phyloP scores from a whole-genome alignment of 345 rosid species.

The Populus simonii region DNA sequence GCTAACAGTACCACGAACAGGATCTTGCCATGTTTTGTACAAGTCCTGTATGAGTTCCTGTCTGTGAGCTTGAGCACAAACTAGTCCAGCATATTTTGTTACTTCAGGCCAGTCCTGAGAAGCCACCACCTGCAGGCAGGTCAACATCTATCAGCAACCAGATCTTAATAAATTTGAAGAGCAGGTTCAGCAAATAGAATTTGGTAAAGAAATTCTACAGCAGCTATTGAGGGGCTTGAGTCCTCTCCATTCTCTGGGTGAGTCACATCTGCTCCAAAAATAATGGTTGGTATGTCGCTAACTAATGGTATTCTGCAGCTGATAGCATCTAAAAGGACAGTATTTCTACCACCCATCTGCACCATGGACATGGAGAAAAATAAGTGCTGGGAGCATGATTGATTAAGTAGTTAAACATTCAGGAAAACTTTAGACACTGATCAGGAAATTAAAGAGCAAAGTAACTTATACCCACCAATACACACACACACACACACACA shows the following conservation, averaged over 20 bases:
- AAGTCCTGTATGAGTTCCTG: slow-evolving; percentile 98
- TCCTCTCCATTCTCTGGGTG: slow-evolving; percentile 99
- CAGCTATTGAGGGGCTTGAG: slow-evolving; percentile 97
- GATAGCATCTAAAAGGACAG: slow-evolving; percentile 92
- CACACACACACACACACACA: not conserved
- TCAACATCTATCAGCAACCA: slow-evolving; percentile 14
- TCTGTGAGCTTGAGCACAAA: slow-evolving; percentile 99
- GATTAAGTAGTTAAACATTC: not conserved
- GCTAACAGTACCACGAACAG: slow-evolving; percentile 86
- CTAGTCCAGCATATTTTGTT: slow-evolving; percentile 94
- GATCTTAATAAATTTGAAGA: not conserved
- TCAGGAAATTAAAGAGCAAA: not conserved
- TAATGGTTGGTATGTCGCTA: slow-evolving; percentile 95
- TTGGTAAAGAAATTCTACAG: slow-evolving; percentile 43
- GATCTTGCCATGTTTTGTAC: slow-evolving; percentile 99
- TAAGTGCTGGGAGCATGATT: not conserved
- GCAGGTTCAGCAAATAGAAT: not conserved
- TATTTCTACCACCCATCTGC: slow-evolving; percentile 99
- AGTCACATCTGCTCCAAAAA: slow-evolving; percentile 98
- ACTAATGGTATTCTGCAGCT: slow-evolving; percentile 97
- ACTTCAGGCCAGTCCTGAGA: slow-evolving; percentile 99
- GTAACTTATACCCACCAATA: not conserved
- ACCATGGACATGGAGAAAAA: slow-evolving; percentile 7
- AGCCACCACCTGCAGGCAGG: slow-evolving; percentile 77
- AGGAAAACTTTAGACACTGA: not conserved